Conservation (phyloP, 108 stramenopile species). For the Bacterosira constricta region DNA sequence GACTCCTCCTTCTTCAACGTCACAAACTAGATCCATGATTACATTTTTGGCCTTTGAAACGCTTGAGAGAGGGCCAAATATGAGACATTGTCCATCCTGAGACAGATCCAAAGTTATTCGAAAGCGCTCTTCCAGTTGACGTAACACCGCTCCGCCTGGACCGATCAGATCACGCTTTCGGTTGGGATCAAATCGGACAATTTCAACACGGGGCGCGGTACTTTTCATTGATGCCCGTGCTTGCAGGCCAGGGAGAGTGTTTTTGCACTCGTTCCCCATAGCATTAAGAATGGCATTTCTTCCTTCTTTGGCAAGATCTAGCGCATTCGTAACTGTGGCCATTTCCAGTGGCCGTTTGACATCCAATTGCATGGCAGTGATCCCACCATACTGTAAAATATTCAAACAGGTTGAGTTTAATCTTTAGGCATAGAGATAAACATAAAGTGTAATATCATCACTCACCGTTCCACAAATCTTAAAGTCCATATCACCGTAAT, state of each 20-base stretch:
- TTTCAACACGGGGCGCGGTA: slow-evolving; percentile 63
- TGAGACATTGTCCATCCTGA: slow-evolving; percentile 70
- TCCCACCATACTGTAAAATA: slow-evolving; percentile 24
- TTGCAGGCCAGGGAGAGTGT: slow-evolving; percentile 15
- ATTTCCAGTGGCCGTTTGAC: slow-evolving; percentile 59
- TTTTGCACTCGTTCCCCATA: slow-evolving; percentile 50
- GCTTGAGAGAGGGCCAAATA: slow-evolving; percentile 64
- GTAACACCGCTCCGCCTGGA: slow-evolving; percentile 72
- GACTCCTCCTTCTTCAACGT: slow-evolving; percentile 71
- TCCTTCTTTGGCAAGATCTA: slow-evolving; percentile 70
- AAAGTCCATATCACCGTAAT: slow-evolving; percentile 94
- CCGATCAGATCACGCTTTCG: slow-evolving; percentile 61
- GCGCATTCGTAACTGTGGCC: slow-evolving; percentile 56
- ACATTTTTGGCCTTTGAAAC: slow-evolving; percentile 62
- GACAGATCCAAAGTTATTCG: slow-evolving; percentile 66
- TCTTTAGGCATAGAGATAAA: background rate
- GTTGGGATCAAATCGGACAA: slow-evolving; percentile 53
- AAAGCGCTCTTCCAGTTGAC: slow-evolving; percentile 72
- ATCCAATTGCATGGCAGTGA: slow-evolving; percentile 89
- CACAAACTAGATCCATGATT: slow-evolving; percentile 77
- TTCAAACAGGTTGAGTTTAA: too few species aligned
- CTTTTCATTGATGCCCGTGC: slow-evolving; percentile 50
- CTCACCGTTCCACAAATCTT: slow-evolving; percentile 86
- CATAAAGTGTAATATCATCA: background rate
- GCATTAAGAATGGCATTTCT: slow-evolving; percentile 65